Evolutionary conservation across 306 rosid species (phyloP).

Genomic region (Nissolia schottii): DNA sequence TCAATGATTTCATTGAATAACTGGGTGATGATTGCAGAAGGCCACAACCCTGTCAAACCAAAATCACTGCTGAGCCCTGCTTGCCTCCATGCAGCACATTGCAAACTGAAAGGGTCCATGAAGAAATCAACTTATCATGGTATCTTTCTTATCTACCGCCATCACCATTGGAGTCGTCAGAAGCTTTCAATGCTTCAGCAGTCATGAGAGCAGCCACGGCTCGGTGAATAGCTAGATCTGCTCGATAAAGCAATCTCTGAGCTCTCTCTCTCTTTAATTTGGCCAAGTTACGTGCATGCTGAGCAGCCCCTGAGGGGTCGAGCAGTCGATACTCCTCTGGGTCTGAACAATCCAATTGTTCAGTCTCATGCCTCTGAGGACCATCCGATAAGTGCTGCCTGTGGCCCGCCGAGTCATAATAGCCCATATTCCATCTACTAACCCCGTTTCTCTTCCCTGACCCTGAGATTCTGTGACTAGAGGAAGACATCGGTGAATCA

Average conservation of each 20-base stretch:
- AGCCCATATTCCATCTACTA: conserved; percentile 36
- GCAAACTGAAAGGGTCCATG: conserved; percentile 18
- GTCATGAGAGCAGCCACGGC: conserved; percentile 85
- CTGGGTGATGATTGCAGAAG: too few species aligned
- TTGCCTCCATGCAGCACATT: conserved; percentile 17
- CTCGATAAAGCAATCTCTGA: conserved; percentile 56
- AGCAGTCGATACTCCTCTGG: conserved; percentile 61
- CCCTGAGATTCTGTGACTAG: conserved; percentile 36
- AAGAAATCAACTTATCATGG: background rate
- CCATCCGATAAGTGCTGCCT: conserved; percentile 41
- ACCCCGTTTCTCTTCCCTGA: conserved; percentile 49
- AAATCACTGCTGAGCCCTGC: too few species aligned
- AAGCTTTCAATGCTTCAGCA: conserved; percentile 78
- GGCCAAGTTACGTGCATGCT: conserved; percentile 56
- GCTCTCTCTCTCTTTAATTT: conserved; percentile 71
- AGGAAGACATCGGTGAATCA: conserved; percentile 34
- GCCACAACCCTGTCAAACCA: too few species aligned
- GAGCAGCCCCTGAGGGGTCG: conserved; percentile 61
- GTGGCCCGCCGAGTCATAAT: conserved; percentile 43
- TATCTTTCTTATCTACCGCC: background rate
- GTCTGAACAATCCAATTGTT: conserved; percentile 56
- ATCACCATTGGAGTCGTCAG: conserved; percentile 38
- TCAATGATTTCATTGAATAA: conserved; percentile 24
- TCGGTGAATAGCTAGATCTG: conserved; percentile 84
- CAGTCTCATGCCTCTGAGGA: conserved; percentile 43